phyloP scores from a whole-genome alignment of 1,284 basidiomycete species.

The Sporisorium iseilematis-ciliati region DNA sequence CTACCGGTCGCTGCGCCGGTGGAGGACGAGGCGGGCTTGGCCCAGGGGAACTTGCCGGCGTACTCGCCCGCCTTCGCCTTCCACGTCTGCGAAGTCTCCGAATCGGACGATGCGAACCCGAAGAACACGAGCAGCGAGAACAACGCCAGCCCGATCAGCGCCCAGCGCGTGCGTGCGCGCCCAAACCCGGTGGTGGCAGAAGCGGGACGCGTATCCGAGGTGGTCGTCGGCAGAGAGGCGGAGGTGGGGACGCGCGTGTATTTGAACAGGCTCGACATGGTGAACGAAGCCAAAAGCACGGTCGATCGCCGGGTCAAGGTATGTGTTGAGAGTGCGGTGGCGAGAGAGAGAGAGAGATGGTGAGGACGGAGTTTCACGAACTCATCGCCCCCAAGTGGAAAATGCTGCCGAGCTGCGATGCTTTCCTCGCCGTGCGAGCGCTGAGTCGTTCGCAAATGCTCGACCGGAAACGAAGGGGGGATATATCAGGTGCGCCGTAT shows the following conservation, averaged over 20 bases:
- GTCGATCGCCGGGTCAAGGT: too few species aligned
- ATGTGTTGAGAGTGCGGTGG: not conserved
- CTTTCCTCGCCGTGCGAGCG: too few species aligned
- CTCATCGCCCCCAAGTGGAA: too few species aligned
- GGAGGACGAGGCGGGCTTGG: not conserved
- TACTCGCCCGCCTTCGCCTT: constrained; percentile 51
- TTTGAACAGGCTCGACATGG: constrained; percentile 34
- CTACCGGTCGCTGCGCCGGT: not conserved
- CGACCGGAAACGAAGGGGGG: too few species aligned
- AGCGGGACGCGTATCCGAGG: constrained; percentile 20
- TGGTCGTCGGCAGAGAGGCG: constrained; percentile 18
- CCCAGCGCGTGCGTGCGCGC: constrained; percentile 52
- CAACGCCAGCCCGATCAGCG: constrained; percentile 28
- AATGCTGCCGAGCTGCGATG: too few species aligned
- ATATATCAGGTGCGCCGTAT: too few species aligned
- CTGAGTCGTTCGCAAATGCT: too few species aligned
- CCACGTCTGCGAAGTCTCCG: constrained; percentile 5
- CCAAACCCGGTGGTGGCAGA: constrained; percentile 32
- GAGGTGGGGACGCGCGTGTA: constrained; percentile 43
- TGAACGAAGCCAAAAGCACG: not conserved
- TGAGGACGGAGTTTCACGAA: not conserved
- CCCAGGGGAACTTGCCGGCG: constrained; percentile 26
- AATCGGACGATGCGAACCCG: constrained; percentile 30
- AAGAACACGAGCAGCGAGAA: constrained; percentile 44
- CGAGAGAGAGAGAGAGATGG: too few species aligned